These are phyloP conservation scores for Leishmania aethiopica DNA, from an alignment of 208 protist species.

Conservation along the genomic window DNA sequence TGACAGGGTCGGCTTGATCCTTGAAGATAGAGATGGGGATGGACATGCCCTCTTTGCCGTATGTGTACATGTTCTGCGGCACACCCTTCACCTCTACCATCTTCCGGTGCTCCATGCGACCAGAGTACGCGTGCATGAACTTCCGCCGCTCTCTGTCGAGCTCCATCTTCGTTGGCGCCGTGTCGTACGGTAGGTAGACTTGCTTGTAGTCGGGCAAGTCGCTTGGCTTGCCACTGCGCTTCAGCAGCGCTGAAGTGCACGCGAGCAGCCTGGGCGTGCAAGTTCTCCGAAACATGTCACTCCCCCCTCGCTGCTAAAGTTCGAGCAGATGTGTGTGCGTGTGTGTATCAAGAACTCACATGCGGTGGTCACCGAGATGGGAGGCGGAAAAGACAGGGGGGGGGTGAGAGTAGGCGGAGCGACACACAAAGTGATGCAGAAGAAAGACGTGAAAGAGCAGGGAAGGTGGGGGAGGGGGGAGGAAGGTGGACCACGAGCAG, in stretches of 20 bases:
- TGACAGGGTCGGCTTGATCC: slow-evolving; percentile 86
- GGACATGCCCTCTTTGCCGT: slow-evolving; percentile 93
- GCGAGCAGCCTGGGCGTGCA: slow-evolving; percentile 6
- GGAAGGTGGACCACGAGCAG: background rate
- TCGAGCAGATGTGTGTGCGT: slow-evolving; percentile 1
- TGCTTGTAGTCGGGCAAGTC: slow-evolving; percentile 88
- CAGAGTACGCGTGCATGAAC: slow-evolving; percentile 70
- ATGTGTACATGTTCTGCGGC: slow-evolving; percentile 91
- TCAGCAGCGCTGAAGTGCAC: slow-evolving; percentile 41
- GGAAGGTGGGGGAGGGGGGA: background rate
- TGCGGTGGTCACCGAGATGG: background rate
- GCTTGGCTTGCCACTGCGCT: slow-evolving; percentile 80
- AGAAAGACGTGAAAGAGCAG: background rate
- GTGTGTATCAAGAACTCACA: background rate
- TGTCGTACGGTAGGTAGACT: slow-evolving; percentile 88
- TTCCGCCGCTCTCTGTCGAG: slow-evolving; percentile 74
- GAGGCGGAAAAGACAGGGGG: background rate
- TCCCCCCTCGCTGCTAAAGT: background rate
- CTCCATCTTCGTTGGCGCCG: slow-evolving; percentile 74
- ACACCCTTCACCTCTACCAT: slow-evolving; percentile 88
- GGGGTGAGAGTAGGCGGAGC: background rate
- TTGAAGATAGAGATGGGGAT: slow-evolving; percentile 92
- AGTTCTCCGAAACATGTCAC: slow-evolving; percentile 8
- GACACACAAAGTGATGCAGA: background rate
- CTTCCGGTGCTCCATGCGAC: slow-evolving; percentile 77